A percentile compares a stretch with the other conserved stretches of the same genome.
These are phyloP conservation scores for Cladosporium sphaerospermum DNA, from an alignment of 2,329 filamentous ascomycete species.

Conservation along the genomic window DNA sequence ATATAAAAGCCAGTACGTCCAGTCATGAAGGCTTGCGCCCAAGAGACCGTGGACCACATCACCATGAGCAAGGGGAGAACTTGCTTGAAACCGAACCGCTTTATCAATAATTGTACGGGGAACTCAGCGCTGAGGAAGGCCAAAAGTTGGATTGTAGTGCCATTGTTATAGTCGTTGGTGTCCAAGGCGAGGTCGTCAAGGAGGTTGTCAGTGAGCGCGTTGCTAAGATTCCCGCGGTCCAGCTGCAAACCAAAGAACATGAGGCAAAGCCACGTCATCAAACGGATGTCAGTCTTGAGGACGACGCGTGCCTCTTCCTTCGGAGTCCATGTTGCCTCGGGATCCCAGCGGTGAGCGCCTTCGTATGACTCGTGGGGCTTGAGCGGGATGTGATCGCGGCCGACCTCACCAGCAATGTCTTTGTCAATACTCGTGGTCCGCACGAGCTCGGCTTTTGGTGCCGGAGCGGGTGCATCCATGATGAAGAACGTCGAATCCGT, in stretches of 20 bases:
- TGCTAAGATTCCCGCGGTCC: constrained; percentile 43
- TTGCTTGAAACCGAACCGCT: constrained; percentile 40
- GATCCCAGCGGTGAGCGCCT: constrained; percentile 54
- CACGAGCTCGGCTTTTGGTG: constrained; percentile 3
- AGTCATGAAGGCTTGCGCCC: constrained; percentile 17
- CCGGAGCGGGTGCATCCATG: constrained; percentile 1
- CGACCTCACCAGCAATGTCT: neutral
- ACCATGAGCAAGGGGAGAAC: constrained; percentile 39
- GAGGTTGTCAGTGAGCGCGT: constrained; percentile 27
- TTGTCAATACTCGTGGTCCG: neutral
- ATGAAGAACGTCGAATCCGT: neutral
- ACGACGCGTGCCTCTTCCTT: constrained; percentile 44
- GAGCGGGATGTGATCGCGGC: constrained; percentile 2
- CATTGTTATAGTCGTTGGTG: constrained; percentile 45
- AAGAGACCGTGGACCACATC: constrained; percentile 40
- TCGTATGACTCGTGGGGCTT: constrained; percentile 50
- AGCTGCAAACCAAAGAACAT: constrained; percentile 49
- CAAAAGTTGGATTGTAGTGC: constrained; percentile 59
- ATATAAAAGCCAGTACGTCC: constrained; percentile 33
- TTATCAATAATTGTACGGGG: constrained; percentile 36
- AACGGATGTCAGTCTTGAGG: constrained; percentile 42
- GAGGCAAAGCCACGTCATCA: constrained; percentile 47
- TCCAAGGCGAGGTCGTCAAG: constrained; percentile 41
- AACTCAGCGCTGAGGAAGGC: constrained; percentile 61
- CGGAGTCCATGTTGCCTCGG: constrained; percentile 49